Evolutionary conservation across 768 basidiomycete species (phyloP).

Genomic region (Boletus reticuloceps): DNA sequence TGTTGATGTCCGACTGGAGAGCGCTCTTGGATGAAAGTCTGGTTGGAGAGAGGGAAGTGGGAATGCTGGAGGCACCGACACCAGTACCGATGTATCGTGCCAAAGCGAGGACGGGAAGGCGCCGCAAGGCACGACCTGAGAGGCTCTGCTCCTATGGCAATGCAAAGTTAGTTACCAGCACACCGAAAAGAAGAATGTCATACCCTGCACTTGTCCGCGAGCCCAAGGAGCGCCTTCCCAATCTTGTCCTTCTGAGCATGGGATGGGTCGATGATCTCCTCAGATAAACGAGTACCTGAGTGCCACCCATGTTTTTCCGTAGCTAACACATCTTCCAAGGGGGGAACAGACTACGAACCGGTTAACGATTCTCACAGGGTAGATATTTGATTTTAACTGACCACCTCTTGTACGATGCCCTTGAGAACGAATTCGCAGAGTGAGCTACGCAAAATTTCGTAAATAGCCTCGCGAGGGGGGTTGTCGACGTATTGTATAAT

Average conservation of each 20-base stretch:
- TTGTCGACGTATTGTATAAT: constrained; percentile 93
- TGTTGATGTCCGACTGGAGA: constrained; percentile 43
- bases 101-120: constrained; percentile 92
- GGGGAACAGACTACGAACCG: constrained; percentile 53
- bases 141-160: constrained; percentile 61
- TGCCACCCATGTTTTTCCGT: constrained; percentile 17
- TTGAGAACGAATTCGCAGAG: constrained; percentile 75
- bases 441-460: constrained; percentile 85
- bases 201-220: constrained; percentile 83
- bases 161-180: not conserved
- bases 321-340: constrained; percentile 48
- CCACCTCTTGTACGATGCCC: constrained; percentile 64
- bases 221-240: constrained; percentile 54
- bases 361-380: not conserved
- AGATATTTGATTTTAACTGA: constrained; percentile 35
- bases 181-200: constrained; percentile 23
- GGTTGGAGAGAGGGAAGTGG: constrained; percentile 1
- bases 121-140: constrained; percentile 88
- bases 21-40: constrained; percentile 1
- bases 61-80: constrained; percentile 15
- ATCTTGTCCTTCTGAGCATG: constrained; percentile 52
- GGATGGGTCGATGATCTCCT: constrained; percentile 22
- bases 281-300: constrained; percentile 3
- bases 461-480: constrained; percentile 88
- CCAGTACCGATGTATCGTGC: constrained; percentile 74